phyloP scores from a whole-genome alignment of 306 rosid genomes.

The Cotoneaster glaucophyllus region DNA sequence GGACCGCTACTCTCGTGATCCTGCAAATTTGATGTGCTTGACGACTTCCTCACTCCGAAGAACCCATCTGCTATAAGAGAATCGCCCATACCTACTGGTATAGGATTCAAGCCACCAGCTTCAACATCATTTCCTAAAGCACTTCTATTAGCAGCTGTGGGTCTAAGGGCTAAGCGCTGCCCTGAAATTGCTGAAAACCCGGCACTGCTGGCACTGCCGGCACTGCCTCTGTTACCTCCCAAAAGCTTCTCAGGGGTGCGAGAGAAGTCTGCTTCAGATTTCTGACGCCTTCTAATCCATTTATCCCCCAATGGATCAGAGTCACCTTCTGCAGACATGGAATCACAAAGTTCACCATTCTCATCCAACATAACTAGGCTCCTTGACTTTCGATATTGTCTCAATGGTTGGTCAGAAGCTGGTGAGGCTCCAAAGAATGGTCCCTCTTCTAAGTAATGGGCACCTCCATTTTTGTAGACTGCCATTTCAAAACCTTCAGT shows the following conservation, averaged over 20 bases:
- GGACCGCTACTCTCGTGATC: slow-evolving; percentile 49
- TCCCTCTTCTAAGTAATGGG: slow-evolving; percentile 37
- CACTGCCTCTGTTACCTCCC: slow-evolving; percentile 43
- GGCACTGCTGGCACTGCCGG: slow-evolving; percentile 26
- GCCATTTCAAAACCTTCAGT: slow-evolving; percentile 35
- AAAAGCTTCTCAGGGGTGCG: slow-evolving; percentile 51
- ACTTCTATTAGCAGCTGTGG: slow-evolving; percentile 39
- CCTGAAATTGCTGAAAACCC: slow-evolving; percentile 57
- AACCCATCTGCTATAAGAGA: slow-evolving; percentile 33
- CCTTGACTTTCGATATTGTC: slow-evolving; percentile 48
- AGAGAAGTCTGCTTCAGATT: slow-evolving; percentile 58
- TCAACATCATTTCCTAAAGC: slow-evolving; percentile 38
- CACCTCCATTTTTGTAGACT: slow-evolving; percentile 19
- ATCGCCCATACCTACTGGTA: slow-evolving; percentile 38
- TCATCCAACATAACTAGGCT: slow-evolving; percentile 57
- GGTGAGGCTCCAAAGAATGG: slow-evolving; percentile 11
- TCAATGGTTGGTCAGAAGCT: slow-evolving; percentile 17
- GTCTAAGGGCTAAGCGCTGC: slow-evolving; percentile 68
- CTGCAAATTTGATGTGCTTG: slow-evolving; percentile 74
- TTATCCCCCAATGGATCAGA: slow-evolving; percentile 43
- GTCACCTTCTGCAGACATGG: slow-evolving; percentile 24
- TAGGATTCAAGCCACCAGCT: slow-evolving; percentile 30
- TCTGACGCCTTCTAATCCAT: slow-evolving; percentile 49
- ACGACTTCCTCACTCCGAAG: slow-evolving; percentile 68
- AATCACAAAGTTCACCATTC: slow-evolving; percentile 31